phyloP scores from a whole-genome alignment of 371 early-diverging fungal species.

The Haplosporangium sp. region DNA sequence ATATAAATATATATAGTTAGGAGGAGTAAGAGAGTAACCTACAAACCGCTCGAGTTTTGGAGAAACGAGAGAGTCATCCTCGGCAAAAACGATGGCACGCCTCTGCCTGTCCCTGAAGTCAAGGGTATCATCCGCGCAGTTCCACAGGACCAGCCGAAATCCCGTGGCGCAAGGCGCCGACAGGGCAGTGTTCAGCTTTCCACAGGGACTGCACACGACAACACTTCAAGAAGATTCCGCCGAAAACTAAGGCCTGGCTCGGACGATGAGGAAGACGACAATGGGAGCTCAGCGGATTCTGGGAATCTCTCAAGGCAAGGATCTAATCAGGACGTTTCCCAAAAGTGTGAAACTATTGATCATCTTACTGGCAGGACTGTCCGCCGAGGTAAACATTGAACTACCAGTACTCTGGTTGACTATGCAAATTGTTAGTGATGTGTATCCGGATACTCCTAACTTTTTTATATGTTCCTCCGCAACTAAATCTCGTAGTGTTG shows the following conservation, averaged over 20 bases:
- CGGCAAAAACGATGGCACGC: conserved; percentile 8
- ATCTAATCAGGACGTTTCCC: not conserved
- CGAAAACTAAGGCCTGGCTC: not conserved
- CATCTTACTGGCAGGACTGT: not conserved
- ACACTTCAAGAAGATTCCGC: not conserved
- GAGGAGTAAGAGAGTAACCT: conserved; percentile 11
- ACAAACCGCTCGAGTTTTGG: conserved; percentile 27
- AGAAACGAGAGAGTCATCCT: conserved; percentile 18
- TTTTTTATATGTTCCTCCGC: not conserved
- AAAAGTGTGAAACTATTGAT: not conserved
- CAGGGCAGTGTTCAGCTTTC: not conserved
- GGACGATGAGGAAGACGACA: not conserved
- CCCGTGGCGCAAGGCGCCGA: not conserved
- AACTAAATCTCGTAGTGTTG: not conserved
- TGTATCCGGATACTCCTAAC: not conserved
- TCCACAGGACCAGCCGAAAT: not conserved
- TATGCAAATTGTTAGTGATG: not conserved
- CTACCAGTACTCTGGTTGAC: not conserved
- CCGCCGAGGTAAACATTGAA: not conserved
- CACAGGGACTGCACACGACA: not conserved
- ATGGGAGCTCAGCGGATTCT: not conserved
- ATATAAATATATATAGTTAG: conserved; percentile 10
- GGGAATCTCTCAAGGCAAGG: not conserved
- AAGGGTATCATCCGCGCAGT: conserved; percentile 8
- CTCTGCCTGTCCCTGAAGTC: conserved; percentile 11